phyloP scores from a whole-genome alignment of 805 yeast species.

The Middelhovenomyces tepae region DNA sequence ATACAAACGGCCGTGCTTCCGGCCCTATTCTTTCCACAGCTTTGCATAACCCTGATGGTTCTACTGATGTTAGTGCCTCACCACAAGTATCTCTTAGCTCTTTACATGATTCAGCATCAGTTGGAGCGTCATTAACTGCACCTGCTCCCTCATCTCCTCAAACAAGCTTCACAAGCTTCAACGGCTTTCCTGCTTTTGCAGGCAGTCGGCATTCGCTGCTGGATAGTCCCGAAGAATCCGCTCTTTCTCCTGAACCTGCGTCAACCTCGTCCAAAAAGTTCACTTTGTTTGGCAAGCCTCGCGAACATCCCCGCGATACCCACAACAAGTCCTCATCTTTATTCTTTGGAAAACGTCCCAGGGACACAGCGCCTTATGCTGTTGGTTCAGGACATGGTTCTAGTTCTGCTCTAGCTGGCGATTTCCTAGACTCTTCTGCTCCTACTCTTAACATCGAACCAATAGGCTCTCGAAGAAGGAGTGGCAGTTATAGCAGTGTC shows the following conservation, averaged over 20 bases:
- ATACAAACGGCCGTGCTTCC: slow-evolving; percentile 9
- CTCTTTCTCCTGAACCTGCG: too few relatives aligned
- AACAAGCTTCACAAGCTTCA: slow-evolving; percentile 2
- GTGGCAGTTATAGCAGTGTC: slow-evolving; percentile 16
- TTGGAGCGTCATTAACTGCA: not conserved
- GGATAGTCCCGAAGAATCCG: too few relatives aligned
- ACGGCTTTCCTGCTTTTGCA: too few relatives aligned
- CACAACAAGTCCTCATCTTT: too few relatives aligned
- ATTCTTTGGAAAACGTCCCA: slow-evolving; percentile 1
- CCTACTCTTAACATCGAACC: slow-evolving; percentile 8
- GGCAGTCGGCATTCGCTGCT: too few relatives aligned
- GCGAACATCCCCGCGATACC: not conserved
- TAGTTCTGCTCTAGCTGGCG: too few relatives aligned
- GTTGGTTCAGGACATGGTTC: slow-evolving; percentile 5
- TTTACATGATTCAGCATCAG: slow-evolving; percentile 4
- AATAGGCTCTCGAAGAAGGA: slow-evolving; percentile 14
- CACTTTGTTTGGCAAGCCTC: slow-evolving; percentile 3
- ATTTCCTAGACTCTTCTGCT: too few relatives aligned
- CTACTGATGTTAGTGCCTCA: slow-evolving; percentile 11
- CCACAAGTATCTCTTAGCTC: slow-evolving; percentile 15
- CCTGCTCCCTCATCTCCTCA: slow-evolving; percentile 12
- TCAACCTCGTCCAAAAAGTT: too few relatives aligned
- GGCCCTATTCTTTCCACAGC: slow-evolving; percentile 11
- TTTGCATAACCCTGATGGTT: slow-evolving; percentile 5
- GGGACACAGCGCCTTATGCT: not conserved